Conservation (phyloP, 352 stramenopile species). For the Globisporangium ultimum region DNA sequence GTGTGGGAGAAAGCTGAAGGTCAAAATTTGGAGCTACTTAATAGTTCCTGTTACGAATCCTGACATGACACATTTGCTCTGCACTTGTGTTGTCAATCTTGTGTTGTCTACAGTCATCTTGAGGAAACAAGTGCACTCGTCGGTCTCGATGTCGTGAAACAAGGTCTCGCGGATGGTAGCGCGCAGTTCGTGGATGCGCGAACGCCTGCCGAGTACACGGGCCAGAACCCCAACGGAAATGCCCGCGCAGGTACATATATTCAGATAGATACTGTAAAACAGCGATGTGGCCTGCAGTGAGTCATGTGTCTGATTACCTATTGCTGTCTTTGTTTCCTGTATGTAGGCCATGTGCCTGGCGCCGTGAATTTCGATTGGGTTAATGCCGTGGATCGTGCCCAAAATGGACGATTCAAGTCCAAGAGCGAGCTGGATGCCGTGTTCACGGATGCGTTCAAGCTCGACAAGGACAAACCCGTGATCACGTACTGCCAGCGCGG, state of each 20-base stretch:
- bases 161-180: conserved; percentile 17
- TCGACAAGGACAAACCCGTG: conserved; percentile 42
- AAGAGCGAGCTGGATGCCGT: conserved; percentile 49
- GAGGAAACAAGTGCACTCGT: conserved; percentile 17
- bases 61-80: neutral
- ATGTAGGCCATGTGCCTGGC: conserved; percentile 51
- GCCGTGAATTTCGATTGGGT: conserved; percentile 77
- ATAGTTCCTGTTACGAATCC: no score
- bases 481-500: conserved; percentile 76
- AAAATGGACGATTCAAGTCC: conserved; percentile 58
- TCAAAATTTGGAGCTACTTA: no score
- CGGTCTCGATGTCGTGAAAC: conserved; percentile 26
- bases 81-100: conserved; percentile 1
- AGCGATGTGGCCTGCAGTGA: neutral
- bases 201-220: conserved; percentile 34
- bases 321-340: no score
- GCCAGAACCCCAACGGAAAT: conserved; percentile 34
- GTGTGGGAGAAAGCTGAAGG: neutral
- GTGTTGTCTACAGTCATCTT: neutral
- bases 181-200: conserved; percentile 38
- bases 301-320: neutral
- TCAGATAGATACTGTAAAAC: neutral
- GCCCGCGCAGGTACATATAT: conserved; percentile 19
- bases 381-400: conserved; percentile 41
- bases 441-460: conserved; percentile 29